These are phyloP conservation scores for Starmerella bombicola DNA, from an alignment of 805 yeast genomes.

Conservation along the genomic window DNA sequence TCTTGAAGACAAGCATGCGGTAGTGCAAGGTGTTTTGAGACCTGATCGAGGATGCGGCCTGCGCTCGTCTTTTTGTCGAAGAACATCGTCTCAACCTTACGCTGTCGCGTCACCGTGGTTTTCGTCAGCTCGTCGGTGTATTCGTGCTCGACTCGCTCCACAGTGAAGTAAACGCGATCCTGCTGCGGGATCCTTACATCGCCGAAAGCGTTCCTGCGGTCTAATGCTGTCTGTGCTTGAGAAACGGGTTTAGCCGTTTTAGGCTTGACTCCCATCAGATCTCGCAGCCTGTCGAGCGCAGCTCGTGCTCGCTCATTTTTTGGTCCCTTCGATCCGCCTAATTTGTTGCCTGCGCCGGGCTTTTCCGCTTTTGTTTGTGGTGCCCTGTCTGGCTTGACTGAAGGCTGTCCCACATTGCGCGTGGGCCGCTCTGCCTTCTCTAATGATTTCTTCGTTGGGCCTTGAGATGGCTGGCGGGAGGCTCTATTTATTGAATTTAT, in stretches of 20 bases:
- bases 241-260: neutral
- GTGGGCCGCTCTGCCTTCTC: no score
- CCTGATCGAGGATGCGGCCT: conserved; percentile 25
- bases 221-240: neutral
- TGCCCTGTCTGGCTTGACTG: neutral
- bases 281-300: conserved; percentile 14
- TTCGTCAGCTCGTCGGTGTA: conserved; percentile 20
- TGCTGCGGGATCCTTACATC: conserved; percentile 26
- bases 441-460: no score
- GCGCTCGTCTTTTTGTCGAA: conserved; percentile 17
- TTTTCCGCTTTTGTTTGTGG: no score
- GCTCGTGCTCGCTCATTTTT: conserved; percentile 15
- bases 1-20: neutral
- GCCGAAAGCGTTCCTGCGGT: conserved; percentile 28
- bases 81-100: conserved; percentile 22
- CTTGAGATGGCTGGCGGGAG: no score
- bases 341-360: no score
- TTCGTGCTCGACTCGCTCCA: conserved; percentile 21
- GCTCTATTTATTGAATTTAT: no score
- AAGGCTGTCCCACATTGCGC: no score
- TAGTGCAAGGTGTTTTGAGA: conserved; percentile 21
- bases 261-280: conserved; percentile 6
- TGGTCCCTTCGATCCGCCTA: no score
- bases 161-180: conserved; percentile 29
- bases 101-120: conserved; percentile 16